Conservation (phyloP, 2,329 filamentous ascomycete species). For the Helicocarpus griseus region DNA sequence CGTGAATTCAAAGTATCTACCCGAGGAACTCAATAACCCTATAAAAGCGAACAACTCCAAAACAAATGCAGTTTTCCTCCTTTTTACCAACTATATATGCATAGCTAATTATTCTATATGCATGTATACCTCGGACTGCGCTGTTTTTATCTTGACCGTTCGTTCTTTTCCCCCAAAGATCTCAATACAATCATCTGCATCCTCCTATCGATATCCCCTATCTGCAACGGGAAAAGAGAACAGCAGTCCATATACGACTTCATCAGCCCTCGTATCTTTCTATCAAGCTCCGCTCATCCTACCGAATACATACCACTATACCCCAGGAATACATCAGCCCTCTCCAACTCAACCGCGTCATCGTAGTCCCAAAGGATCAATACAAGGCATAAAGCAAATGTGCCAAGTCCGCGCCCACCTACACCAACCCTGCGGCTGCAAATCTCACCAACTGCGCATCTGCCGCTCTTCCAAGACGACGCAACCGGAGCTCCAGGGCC, state of each 20-base stretch:
- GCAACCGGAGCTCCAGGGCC: background rate
- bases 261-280: too few relatives aligned
- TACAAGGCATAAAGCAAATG: too few relatives aligned
- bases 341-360: background rate
- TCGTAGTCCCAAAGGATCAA: too few relatives aligned
- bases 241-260: too few relatives aligned
- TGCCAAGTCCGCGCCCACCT: slow-evolving; percentile 11
- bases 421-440: slow-evolving; percentile 12
- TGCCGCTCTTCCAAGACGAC: slow-evolving; percentile 4
- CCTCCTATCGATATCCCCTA: background rate
- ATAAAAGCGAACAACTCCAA: background rate
- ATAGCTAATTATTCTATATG: too few relatives aligned
- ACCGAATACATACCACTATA: background rate
- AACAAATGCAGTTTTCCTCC: background rate
- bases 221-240: background rate
- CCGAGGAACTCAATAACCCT: background rate
- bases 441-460: slow-evolving; percentile 10
- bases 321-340: background rate
- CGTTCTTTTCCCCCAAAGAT: background rate
- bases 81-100: background rate
- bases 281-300: background rate
- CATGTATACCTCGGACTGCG: background rate
- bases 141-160: background rate
- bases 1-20: background rate
- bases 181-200: too few relatives aligned